Base-by-base conservation (phyloP, 306 rosid genomes). In the Astragalus membranaceus region DNA sequence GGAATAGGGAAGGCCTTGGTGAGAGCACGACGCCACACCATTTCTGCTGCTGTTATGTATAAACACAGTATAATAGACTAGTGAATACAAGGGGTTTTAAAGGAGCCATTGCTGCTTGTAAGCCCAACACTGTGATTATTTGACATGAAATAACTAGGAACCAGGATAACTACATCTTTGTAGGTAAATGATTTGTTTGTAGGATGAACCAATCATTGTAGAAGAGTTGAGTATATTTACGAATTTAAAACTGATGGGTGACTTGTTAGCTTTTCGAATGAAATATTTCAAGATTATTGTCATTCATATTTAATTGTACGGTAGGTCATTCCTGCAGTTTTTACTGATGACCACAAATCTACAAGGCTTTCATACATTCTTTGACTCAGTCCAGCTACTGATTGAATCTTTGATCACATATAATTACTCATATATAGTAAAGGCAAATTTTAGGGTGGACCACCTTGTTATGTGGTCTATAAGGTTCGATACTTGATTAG, bases 1-100 rank as follows among this genome's bases (percentile, higher is more conserved):
- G 82, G 88, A 36, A 59, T 71, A 75, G 92, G 92, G 90, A 43
- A 84, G 89, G 76, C 87, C 86, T 56, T 92, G 96, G 91, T 92
- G 73, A 91, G 54, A 69, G 52, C 42, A 12, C 23, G n/a, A 39
- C 4, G 9, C 7, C 53, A 30, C n/a, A 14, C 64, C 14, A 3
- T 74, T 47, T 51, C 60, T 71, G 51, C 60, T 46, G 50, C 23
- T 20, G 49, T 53, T 61, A 12, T 61, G 54, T 26, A 16, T 17
- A 14, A 48, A 35, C 32, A 12, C 51, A n/a, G 51, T 47, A 47
- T 17, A 13, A 47, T 17, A 13, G 54, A 49, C 59, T n/a, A 33
- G 49, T 7, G 44, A 39, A 10, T 37, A 5, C 8, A 37, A 37
- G 36, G 56, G 16, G 32, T 43, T 32, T 8, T 12, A 35, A 46